These are phyloP conservation scores for Paramecium sonneborni DNA, from an alignment of 73 alveolate genomes.

Conservation along the genomic window DNA sequence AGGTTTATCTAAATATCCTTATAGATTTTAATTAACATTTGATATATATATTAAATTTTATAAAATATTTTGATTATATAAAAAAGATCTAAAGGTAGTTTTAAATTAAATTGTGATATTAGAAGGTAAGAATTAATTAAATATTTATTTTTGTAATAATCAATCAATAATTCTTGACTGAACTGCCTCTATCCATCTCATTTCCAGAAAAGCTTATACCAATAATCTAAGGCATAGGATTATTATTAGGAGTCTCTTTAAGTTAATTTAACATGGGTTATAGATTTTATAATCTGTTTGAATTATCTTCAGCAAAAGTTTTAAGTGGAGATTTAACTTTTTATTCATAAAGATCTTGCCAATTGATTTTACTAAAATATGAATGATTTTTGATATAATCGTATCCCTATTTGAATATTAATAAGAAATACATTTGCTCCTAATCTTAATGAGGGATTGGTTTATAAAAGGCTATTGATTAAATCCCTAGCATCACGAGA, in stretches of 20 bases:
- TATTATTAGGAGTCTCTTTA: neutral
- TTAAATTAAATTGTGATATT: too few relatives aligned
- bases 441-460: neutral
- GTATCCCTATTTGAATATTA: neutral
- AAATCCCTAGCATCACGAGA: slow-evolving; percentile 24
- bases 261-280: neutral
- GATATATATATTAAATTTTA: too few relatives aligned
- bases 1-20: too few relatives aligned
- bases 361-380: neutral
- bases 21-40: too few relatives aligned
- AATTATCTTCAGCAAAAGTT: slow-evolving; percentile 13
- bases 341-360: neutral
- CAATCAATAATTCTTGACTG: neutral
- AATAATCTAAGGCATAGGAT: neutral
- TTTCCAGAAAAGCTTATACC: neutral
- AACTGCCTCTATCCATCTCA: slow-evolving; percentile 19
- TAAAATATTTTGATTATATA: too few relatives aligned
- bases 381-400: neutral
- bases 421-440: neutral
- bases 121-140: neutral
- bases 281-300: neutral
- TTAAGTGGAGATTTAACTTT: slow-evolving; percentile 1
- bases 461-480: neutral
- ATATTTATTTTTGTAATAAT: neutral
- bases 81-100: too few relatives aligned